A percentile compares a stretch with the other conserved stretches of the same genome.
Conservation (phyloP, 1,139 yeast genomes). For the Yamadazyma jaroonii region DNA sequence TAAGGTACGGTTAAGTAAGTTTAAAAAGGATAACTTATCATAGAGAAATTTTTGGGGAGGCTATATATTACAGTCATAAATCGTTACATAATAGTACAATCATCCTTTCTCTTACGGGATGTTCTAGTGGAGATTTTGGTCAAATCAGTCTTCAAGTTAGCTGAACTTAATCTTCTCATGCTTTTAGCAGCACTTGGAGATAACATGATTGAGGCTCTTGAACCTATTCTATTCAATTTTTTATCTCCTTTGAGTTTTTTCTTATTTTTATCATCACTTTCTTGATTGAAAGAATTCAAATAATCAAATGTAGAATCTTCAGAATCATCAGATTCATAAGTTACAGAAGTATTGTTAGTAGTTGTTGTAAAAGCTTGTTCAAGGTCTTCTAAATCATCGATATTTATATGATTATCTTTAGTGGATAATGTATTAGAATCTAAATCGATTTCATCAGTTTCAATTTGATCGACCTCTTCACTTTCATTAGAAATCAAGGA, state of each 20-base stretch:
- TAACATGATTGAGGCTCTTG: conserved; percentile 4
- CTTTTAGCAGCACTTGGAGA: conserved; percentile 4
- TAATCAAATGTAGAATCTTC: conserved; percentile 4
- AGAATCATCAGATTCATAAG: not conserved
- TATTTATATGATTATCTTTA: not conserved
- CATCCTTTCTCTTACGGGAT: not conserved
- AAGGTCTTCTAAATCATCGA: conserved; percentile 2
- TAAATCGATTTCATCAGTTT: not conserved
- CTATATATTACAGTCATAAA: conserved; percentile 4
- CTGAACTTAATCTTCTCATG: not conserved
- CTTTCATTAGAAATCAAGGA: too few species aligned
- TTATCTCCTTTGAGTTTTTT: not conserved
- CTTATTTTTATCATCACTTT: not conserved
- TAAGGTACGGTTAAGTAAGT: too few species aligned
- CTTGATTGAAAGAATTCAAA: conserved; percentile 2
- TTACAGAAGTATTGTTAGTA: not conserved
- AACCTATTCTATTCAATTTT: not conserved
- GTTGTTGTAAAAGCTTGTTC: not conserved
- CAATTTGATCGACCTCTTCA: not conserved
- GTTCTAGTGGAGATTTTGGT: not conserved
- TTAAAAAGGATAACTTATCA: too few species aligned
- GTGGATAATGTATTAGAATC: not conserved
- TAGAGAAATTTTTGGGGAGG: too few species aligned
- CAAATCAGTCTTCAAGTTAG: not conserved
- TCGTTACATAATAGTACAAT: conserved; percentile 5